phyloP scores from a whole-genome alignment of 2,329 filamentous ascomycete species.

The Berkeleyomyces rouxiae region DNA sequence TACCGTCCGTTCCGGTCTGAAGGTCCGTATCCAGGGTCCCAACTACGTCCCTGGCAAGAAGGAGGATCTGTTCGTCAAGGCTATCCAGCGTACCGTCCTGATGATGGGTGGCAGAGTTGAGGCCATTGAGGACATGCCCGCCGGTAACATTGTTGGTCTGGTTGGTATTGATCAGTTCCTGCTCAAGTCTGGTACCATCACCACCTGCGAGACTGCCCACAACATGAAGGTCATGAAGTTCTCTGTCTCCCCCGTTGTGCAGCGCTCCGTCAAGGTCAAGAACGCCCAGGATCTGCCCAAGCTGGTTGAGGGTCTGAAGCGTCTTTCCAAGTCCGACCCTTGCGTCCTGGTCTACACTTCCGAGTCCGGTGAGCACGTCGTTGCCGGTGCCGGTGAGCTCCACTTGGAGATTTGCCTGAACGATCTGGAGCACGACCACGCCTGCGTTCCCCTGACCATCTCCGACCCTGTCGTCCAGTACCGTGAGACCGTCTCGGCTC shows the following conservation, averaged over 20 bases:
- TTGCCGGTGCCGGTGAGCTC: constrained; percentile 97
- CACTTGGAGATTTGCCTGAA: constrained; percentile 99
- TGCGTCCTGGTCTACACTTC: constrained; percentile 84
- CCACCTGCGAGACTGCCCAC: constrained; percentile 92
- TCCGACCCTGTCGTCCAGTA: constrained; percentile 97
- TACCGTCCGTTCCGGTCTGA: constrained; percentile 93
- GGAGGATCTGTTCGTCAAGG: constrained; percentile 98
- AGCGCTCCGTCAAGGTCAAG: constrained; percentile 98
- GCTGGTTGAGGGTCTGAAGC: constrained; percentile 99
- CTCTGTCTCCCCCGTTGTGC: constrained; percentile 97
- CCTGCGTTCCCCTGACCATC: constrained; percentile 91
- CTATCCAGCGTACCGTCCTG: constrained; percentile 97
- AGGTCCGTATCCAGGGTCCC: constrained; percentile 99
- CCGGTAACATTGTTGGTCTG: constrained; percentile 98
- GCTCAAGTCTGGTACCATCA: constrained; percentile 99
- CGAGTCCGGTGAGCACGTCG: constrained; percentile 94
- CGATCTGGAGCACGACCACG: constrained; percentile 99
- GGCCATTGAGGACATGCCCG: constrained; percentile 96
- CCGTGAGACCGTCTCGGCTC: constrained; percentile 79
- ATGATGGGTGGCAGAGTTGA: constrained; percentile 99
- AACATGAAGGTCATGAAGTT: constrained; percentile 99
- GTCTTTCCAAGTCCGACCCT: constrained; percentile 99
- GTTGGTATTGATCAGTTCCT: constrained; percentile 99
- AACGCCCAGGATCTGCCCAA: constrained; percentile 99
- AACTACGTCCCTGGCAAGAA: constrained; percentile 98